phyloP scores from a whole-genome alignment of 805 yeast genomes.

The Myxozyma neglecta region DNA sequence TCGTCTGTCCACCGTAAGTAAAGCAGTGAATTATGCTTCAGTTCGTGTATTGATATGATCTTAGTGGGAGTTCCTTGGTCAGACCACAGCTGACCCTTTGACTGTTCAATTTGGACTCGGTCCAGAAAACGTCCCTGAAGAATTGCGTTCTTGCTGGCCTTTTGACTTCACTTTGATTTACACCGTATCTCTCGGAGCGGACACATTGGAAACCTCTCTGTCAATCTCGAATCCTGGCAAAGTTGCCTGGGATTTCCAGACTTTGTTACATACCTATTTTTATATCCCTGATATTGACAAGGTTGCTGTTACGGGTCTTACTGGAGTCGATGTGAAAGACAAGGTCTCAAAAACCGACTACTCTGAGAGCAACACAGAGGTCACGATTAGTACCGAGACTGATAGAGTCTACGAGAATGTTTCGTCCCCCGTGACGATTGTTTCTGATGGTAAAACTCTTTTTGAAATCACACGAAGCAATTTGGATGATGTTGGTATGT shows the following conservation, averaged over 20 bases:
- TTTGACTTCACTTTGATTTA: slow-evolving; percentile 76
- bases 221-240: slow-evolving; percentile 73
- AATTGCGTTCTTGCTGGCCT: slow-evolving; percentile 57
- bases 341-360: slow-evolving; percentile 61
- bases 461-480: slow-evolving; percentile 66
- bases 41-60: background rate
- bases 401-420: slow-evolving; percentile 80
- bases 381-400: slow-evolving; percentile 54
- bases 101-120: slow-evolving; percentile 88
- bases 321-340: slow-evolving; percentile 71
- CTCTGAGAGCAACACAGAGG: slow-evolving; percentile 36
- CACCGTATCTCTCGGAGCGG: slow-evolving; percentile 61
- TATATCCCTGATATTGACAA: slow-evolving; percentile 74
- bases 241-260: slow-evolving; percentile 76
- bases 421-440: slow-evolving; percentile 57
- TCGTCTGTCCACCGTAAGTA: slow-evolving; percentile 57
- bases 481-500: slow-evolving; percentile 50
- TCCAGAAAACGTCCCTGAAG: slow-evolving; percentile 74
- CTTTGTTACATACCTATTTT: slow-evolving; percentile 92
- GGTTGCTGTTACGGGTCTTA: slow-evolving; percentile 71
- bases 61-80: slow-evolving; percentile 91
- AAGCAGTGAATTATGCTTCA: background rate
- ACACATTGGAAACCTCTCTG: slow-evolving; percentile 63
- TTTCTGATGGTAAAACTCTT: slow-evolving; percentile 67
- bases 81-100: slow-evolving; percentile 65